Evolutionary conservation across 2,329 filamentous ascomycete species (phyloP).

Genomic region (Periconia macrospinosa): DNA sequence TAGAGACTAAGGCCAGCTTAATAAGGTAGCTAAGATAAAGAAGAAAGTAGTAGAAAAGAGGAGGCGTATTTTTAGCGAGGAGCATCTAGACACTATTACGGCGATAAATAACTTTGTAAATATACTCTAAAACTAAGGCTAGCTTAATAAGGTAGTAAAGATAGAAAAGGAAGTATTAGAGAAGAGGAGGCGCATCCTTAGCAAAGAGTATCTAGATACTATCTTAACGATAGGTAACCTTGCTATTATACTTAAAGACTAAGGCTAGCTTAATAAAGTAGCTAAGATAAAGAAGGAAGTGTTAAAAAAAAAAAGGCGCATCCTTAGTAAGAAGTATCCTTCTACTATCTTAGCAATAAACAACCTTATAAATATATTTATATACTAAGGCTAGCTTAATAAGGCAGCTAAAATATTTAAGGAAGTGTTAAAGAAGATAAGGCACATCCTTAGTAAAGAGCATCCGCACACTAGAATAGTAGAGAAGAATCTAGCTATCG

Average conservation of each 20-base stretch:
- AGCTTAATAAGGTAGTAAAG: not conserved
- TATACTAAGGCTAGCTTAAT: conserved; percentile 2
- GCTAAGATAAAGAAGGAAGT: not conserved
- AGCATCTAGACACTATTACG: conserved; percentile 9
- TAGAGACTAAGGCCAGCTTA: conserved; percentile 3
- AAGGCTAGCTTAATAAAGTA: not conserved
- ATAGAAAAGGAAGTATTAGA: not conserved
- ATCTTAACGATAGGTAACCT: conserved; percentile 10
- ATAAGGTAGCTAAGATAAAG: not conserved
- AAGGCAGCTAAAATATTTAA: not conserved
- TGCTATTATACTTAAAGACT: conserved; percentile 3
- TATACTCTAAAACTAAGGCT: conserved; percentile 5
- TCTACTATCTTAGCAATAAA: conserved; percentile 8
- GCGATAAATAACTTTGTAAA: conserved; percentile 10
- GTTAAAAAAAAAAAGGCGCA: conserved; percentile 2
- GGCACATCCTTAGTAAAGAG: conserved; percentile 3
- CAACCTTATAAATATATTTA: conserved; percentile 12
- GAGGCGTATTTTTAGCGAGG: conserved; percentile 6
- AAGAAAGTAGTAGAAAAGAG: not conserved
- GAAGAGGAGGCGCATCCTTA: conserved; percentile 8
- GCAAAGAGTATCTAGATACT: conserved; percentile 12
- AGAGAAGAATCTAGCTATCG: conserved; percentile 12
- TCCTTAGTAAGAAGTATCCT: conserved; percentile 13
- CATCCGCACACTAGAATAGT: conserved; percentile 9
- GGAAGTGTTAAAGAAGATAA: conserved; percentile 1